Base-by-base conservation (phyloP, 2,329 filamentous ascomycete species). In the Paecilomyces variotii region DNA sequence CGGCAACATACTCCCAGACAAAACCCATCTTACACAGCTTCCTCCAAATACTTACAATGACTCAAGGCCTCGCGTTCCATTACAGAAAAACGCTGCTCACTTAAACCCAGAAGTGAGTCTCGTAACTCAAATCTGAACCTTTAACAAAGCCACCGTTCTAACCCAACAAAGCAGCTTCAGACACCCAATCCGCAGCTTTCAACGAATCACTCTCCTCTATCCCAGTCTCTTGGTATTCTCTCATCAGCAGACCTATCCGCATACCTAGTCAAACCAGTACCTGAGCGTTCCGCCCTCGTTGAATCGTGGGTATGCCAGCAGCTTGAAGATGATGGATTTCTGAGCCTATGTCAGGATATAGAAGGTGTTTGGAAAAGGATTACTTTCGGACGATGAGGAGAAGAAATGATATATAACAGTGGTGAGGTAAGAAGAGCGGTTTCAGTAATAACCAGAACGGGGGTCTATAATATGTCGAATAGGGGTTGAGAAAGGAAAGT, bases 231-330 rank as follows among this genome's bases (percentile, higher is more conserved):
- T 9, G 39, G 39, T 10, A 10, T 28, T 3, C 39, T 55, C 30
- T 56, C 60, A 4, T 58, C 65, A 28, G 55, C 65, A 45, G 68
- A 74, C 35, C 58, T 77, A 3, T 64, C 71, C 1, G 55, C 63
- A 11, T 77, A 74, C 51, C 57, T 71, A 0, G 61, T 65, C 5
- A 62, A 63, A 1, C 69, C 73, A 0, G 68, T 64, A 0, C 35
- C 64, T 2, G 72, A 76, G 56, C 70, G 75, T 14, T 65, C 67
- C 10, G 64, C 63, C 1, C 61, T 69, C 9, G 61, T 78, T 9
- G 72, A 74, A 58, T 69, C 70, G 39, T 78, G 75, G 71, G 70
- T 79, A 52, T 78, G 75, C 54, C 62, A 69, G 12, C 67, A 76
- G 56, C 64, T 79, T 1, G 72, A 78, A 30, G 71, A 76, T 27